Evolutionary conservation across 108 stramenopile genomes (phyloP), one percentile per base, ranked within the genome.

Genomic region (Nitzschia sp.): DNA sequence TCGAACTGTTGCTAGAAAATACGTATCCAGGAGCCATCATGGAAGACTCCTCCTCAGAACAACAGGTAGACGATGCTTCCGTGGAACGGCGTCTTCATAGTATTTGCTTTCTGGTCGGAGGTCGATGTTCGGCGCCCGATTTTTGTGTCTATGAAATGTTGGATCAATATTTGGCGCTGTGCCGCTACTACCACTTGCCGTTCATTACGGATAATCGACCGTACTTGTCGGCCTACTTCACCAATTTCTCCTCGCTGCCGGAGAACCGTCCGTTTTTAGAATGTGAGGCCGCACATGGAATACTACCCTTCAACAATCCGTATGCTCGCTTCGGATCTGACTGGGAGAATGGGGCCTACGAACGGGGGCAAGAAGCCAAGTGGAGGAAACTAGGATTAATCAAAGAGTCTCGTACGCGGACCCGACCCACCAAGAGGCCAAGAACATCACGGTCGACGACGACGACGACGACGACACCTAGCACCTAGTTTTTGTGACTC

Each of bases 111-210:
- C 48, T 80, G 32, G 57, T 80, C 15, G 70, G 54, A 33, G 53
- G 26, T 32, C 28, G 47, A 13, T 54, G 41, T 31, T 56, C 67
- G 8, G 70, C 80, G n/a, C 80, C 80, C 0, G 80, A 80, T 41
- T 80, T 80, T 55, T 69, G 71, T 55, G 32, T 80, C 25, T 76
- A 45, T 45, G 71, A 76, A 48, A 80, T 80, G 71, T 23, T 76
- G 26, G 69, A 75, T 44, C 80, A 80, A 58, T 69, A 35, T 34
- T 23, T 54, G 13, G 58, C 25, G 19, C 55, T 77, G 38, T 58
- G 58, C 21, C 45, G 32, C 19, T 50, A 33, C n/a, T 53, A 52
- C 50, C 17, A 53, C 23, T 52, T 53, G 29, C 6, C 32, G 4
- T 45, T 27, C 8, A 22, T 6, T 46, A 50, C 31, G 21, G 21